Base-by-base conservation (phyloP, 2,329 filamentous ascomycete genomes). In the Arthroderma sp. region DNA sequence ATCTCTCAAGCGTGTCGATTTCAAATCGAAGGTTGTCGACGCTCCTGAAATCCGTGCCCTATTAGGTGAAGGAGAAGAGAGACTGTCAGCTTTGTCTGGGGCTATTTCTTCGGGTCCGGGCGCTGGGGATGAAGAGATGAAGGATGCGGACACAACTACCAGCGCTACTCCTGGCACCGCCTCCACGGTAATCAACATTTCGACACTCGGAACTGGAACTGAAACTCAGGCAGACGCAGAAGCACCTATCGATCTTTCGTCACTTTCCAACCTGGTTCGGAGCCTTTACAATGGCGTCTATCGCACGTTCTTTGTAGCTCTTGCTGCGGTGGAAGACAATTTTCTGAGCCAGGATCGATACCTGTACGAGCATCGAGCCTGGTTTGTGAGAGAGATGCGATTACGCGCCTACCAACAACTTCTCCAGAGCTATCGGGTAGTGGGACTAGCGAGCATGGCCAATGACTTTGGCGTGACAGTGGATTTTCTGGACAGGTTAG, bases 341-440 rank as follows among this genome's bases (percentile, higher is more conserved):
- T 98, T 98, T 73, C 73, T 98, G 53, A 87, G 80, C 54, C 85
- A 91, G 62, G 91, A 98, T 61, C 84, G 91, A 47, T 94, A 96
- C 67, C 75, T 98, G 46, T 83, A 87, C 60, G 91, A 98, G 73
- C 91, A 98, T 71, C 85, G 85, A 64, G 81, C 80, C 59, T 98
- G 91, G 89, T 96, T 91, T 63, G 89, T 98, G 55, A 83, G 91
- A 42, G 91, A 98, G 74, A 98, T 98, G 91, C 81, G 91, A 47
- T 77, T 96, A 53, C 81, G 89, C 47, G 89, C 86, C 32, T 98
- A 98, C 70, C 86, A 94, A 66, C 91, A 98, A 71, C 77, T 98
- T 36, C 76, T 98, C 37, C 91, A 96, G 71, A 94, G 86, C 61
- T 98, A 98, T 70, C 83, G 89, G 40, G 86, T 98, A 7, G 91